phyloP scores from a whole-genome alignment of 257 asterid genomes.

The Nicotiana benthamiana region DNA sequence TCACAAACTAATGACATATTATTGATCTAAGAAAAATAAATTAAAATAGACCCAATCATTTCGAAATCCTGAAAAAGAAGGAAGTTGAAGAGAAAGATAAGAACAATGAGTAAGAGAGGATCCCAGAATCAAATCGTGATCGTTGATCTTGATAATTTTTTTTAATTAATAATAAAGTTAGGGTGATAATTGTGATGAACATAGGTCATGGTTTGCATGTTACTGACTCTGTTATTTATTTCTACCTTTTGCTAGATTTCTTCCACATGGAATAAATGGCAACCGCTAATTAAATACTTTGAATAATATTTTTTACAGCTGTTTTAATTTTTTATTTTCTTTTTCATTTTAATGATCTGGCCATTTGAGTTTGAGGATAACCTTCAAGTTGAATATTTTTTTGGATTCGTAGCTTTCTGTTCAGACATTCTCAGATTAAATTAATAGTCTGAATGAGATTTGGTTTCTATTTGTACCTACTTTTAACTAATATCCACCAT shows the following conservation, averaged over 20 bases:
- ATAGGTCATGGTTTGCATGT: conserved; percentile 17
- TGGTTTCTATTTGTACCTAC: background rate
- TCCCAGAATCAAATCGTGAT: background rate
- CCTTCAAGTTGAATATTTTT: background rate
- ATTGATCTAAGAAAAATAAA: no score
- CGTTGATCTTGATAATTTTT: background rate
- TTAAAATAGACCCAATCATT: background rate
- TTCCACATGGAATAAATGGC: conserved; percentile 13
- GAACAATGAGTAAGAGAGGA: conserved; percentile 9
- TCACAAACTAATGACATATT: background rate
- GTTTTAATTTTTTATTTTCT: background rate
- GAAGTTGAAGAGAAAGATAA: conserved; percentile 12
- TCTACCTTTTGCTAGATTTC: conserved; percentile 4
- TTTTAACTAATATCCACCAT: background rate
- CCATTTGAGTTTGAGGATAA: background rate
- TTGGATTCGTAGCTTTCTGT: background rate
- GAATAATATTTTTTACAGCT: background rate
- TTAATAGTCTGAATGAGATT: background rate
- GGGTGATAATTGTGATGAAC: background rate
- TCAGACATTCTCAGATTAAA: conserved; percentile 4
- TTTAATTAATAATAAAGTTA: background rate
- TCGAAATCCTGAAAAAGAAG: background rate
- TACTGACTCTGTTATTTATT: background rate
- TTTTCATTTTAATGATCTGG: background rate
- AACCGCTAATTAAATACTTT: background rate